Evolutionary conservation across 1,284 basidiomycete species (phyloP), one percentile per base, ranked within the genome.

Genomic region (Tilletiopsis washingtonensis): DNA sequence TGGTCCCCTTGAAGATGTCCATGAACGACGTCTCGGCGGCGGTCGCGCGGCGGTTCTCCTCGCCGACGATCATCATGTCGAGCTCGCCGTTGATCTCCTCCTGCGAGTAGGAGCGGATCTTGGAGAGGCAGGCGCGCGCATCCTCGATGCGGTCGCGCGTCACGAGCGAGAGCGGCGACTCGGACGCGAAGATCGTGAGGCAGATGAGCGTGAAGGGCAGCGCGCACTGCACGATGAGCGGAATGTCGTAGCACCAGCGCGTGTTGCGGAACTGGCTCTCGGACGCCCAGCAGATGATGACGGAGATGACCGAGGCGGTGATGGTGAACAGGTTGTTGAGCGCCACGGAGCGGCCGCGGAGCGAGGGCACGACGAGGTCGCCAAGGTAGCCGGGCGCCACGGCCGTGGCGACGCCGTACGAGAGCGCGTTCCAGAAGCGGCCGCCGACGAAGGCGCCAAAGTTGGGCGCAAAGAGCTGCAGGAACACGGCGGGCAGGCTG

Each of bases 391-490:
- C 53, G 14, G 63, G 63, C 1, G 59, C 63, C 36, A 64, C 60
- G 34, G 56, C 57, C 17, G 62, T 52, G 2, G 63, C 63, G 25
- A 52, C 56, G 15, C 63, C 63, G 46, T 66, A 66, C 5, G 55
- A 49, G 26, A 64, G 45, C 2, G 54, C 61, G 38, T 66, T 66
- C 59, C 61, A 62, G 3, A 59, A 51, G 15, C 63, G 56, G 5
- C 63, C 63, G n/a, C 56, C 32, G 44, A 66, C 58, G 46, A 63
- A 66, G 19, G 58, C 61, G 24, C 37, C 59, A 5, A 66, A 54
- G 37, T 62, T 64, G 34, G 63, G 63, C 3, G 63, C 50, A 55
- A 62, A 66, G 2, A 66, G 54, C 40, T 66, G 60, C 19, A 66
- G 40, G 42, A 64, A 60, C 7, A 63, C 61, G 12, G 61, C 58